Evolutionary conservation across 73 alveolate species (phyloP).

Genomic region (Stentor roeselii): DNA sequence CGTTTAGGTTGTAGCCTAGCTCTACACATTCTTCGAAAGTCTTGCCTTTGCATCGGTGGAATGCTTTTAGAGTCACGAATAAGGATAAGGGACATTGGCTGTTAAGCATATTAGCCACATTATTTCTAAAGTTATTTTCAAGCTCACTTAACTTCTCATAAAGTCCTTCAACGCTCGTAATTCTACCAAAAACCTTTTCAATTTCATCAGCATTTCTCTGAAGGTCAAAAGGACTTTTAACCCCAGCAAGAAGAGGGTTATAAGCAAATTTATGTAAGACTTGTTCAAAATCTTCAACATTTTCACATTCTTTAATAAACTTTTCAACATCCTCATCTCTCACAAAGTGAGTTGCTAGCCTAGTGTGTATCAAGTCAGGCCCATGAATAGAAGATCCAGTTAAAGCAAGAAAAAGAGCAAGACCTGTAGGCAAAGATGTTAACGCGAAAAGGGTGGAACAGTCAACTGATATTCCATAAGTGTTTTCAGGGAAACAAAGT

Average conservation of each 20-base stretch:
- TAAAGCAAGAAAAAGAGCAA: not conserved
- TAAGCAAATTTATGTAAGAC: not conserved
- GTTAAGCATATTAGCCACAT: not conserved
- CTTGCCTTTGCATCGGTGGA: not conserved
- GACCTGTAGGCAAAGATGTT: not conserved
- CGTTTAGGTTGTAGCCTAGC: not conserved
- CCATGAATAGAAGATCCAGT: conserved; percentile 3
- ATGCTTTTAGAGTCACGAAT: not conserved
- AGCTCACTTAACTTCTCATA: not conserved
- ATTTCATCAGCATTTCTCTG: not conserved
- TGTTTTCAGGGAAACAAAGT: conserved; percentile 13
- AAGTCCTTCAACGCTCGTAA: not conserved
- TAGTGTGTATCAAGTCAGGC: not conserved
- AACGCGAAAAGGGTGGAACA: not conserved
- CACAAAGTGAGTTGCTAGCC: conserved; percentile 4
- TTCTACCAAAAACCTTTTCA: conserved; percentile 8
- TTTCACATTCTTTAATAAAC: not conserved
- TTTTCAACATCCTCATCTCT: not conserved
- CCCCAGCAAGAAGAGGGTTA: not conserved
- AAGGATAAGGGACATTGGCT: conserved; percentile 16
- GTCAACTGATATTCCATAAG: not conserved
- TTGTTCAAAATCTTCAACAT: not conserved
- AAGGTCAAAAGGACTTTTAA: too few species aligned
- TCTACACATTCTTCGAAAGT: not conserved
- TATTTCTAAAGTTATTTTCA: not conserved